Conservation (phyloP, 495 filamentous ascomycete genomes). For the Chlorociboria aeruginascens region DNA sequence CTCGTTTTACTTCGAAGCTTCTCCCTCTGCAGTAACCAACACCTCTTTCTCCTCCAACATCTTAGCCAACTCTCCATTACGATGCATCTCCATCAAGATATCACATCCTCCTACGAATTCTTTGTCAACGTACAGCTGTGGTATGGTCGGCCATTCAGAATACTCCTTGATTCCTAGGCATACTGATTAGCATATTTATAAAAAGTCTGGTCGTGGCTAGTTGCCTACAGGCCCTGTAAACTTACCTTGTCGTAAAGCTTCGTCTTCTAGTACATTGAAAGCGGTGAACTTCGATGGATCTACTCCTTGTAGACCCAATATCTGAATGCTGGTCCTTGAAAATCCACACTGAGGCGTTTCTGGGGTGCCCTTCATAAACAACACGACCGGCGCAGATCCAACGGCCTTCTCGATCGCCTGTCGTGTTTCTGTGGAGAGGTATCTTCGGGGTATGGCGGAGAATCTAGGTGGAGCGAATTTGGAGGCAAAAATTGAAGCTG, state of each 20-base stretch:
- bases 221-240: not conserved
- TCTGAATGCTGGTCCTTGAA: conserved; percentile 89
- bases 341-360: conserved; percentile 98
- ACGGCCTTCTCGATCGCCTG: conserved; percentile 83
- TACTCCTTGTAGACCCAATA: conserved; percentile 87
- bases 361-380: conserved; percentile 98
- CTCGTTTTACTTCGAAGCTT: conserved; percentile 3
- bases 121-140: conserved; percentile 87
- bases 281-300: conserved; percentile 94
- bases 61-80: conserved; percentile 87
- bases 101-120: conserved; percentile 97
- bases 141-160: conserved; percentile 97
- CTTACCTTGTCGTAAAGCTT: conserved; percentile 74
- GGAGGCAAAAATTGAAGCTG: conserved; percentile 18
- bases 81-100: conserved; percentile 94
- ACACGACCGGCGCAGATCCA: conserved; percentile 72
- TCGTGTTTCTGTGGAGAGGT: conserved; percentile 61
- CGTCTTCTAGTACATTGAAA: conserved; percentile 90
- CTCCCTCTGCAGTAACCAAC: conserved; percentile 38
- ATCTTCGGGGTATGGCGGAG: conserved; percentile 11
- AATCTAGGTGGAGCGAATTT: conserved; percentile 9
- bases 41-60: conserved; percentile 84
- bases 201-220: not conserved
- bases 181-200: not conserved
- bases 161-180: conserved; percentile 87